phyloP scores from a whole-genome alignment of 345 rosid species.

The Cochlearia excelsa region DNA sequence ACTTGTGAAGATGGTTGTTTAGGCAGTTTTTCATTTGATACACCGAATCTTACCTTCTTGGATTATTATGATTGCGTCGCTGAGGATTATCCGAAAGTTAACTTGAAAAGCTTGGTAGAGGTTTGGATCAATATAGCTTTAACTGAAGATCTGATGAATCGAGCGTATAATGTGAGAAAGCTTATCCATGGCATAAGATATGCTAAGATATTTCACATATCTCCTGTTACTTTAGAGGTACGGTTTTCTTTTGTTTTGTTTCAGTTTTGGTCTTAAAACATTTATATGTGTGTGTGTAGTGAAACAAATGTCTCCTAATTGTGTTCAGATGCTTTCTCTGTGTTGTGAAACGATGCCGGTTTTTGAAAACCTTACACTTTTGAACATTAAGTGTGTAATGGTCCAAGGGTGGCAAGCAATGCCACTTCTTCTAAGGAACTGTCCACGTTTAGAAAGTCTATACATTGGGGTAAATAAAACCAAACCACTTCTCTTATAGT shows the following conservation, averaged over 20 bases:
- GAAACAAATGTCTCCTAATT: slow-evolving; percentile 1
- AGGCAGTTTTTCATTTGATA: slow-evolving; percentile 23
- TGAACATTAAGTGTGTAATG: background rate
- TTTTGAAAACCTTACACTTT: slow-evolving; percentile 2
- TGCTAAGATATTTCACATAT: slow-evolving; percentile 9
- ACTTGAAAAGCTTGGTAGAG: slow-evolving; percentile 16
- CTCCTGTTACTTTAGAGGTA: slow-evolving; percentile 19
- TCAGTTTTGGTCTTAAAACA: no score
- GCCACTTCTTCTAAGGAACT: slow-evolving; percentile 25
- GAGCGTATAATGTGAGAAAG: slow-evolving; percentile 7
- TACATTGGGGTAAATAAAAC: slow-evolving; percentile 13
- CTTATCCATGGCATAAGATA: slow-evolving; percentile 20
- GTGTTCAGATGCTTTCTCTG: slow-evolving; percentile 20
- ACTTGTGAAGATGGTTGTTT: background rate
- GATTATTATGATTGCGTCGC: slow-evolving; percentile 17
- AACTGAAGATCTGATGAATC: background rate
- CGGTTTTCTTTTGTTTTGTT: background rate
- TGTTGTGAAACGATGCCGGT: slow-evolving; percentile 2
- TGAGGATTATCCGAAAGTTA: slow-evolving; percentile 20
- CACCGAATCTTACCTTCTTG: slow-evolving; percentile 26
- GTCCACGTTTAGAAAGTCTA: slow-evolving; percentile 15
- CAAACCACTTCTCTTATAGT: slow-evolving; percentile 8
- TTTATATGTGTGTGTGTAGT: background rate
- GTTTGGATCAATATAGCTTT: background rate
- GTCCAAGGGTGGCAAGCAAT: slow-evolving; percentile 33